These are phyloP conservation scores for Hirschioporus abietinus DNA, from an alignment of 768 basidiomycete species.

Conservation along the genomic window DNA sequence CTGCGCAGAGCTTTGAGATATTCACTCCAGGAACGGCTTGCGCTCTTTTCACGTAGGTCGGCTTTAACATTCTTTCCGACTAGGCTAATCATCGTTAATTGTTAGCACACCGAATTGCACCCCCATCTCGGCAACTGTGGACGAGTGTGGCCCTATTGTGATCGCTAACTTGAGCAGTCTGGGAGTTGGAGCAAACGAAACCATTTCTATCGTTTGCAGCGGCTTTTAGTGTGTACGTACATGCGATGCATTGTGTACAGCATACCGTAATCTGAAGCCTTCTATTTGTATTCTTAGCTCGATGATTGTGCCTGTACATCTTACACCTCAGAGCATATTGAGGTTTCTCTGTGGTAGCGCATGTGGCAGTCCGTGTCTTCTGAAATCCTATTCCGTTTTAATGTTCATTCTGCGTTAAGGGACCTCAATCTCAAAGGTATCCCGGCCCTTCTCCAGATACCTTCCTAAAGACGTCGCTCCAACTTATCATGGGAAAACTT, in stretches of 20 bases:
- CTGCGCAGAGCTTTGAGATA: neutral
- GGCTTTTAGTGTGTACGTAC: neutral
- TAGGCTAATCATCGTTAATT: neutral
- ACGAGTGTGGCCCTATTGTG: neutral
- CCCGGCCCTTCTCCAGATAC: no score
- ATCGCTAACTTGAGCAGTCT: neutral
- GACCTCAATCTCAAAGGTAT: no score
- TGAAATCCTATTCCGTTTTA: neutral
- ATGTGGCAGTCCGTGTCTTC: neutral
- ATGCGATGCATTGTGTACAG: no score
- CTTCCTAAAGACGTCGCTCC: no score
- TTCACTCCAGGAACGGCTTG: neutral
- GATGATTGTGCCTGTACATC: neutral
- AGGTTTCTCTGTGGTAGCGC: no score
- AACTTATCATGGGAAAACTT: no score
- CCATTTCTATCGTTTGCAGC: neutral
- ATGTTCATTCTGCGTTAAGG: no score
- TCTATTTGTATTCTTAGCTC: neutral
- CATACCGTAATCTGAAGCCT: no score
- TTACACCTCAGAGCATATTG: neutral
- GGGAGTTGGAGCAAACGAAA: neutral
- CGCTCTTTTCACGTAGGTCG: neutral
- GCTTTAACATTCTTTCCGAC: no score
- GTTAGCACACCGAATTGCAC: neutral
- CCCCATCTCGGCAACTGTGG: neutral